Evolutionary conservation across 2,329 filamentous ascomycete species (phyloP), one percentile per base, ranked within the genome.

Genomic region (Cladosporium velox): DNA sequence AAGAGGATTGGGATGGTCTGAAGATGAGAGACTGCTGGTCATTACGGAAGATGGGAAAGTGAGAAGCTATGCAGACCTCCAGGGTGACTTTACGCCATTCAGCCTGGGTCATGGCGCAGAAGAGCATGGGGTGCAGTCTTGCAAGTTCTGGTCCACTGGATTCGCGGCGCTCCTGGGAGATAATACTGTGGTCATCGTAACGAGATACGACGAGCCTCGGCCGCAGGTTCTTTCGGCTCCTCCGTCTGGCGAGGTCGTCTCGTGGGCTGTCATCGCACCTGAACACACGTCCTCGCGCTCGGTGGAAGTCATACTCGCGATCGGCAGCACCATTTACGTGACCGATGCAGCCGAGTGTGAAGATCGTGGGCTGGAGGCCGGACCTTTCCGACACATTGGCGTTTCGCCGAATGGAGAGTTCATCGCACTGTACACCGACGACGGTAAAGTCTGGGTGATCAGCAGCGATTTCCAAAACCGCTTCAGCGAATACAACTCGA

Each of bases 401-500:
- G 91, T 97, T 15, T 97, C 94, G 1, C 94, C 95, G 0, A 94
- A 96, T 73, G 95, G 93, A 26, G 90, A 90, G 70, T 96, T 91
- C 72, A 90, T 93, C 4, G 92, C 93, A 0, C 85, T 99, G 35
- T 98, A 97, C 75, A 94, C 93, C 0, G 85, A 88, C 34, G 89
- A 92, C 67, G 92, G 93, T 66, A 93, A 89, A 71, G 88, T 95
- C 24, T 96, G 95, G 85, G 91, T 99, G 32, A 93, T 98, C 61
- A 95, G 92, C 58, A 94, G 92, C 73, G 94, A 99, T 77, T 98
- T 98, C 77, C 93, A 97, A 76, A 93, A 91, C 74, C 90, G 93
- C 66, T 83, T 97, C 68, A 94, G 93, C 75, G 93, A 98, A 79
- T 94, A 98, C 75, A 89, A 97, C 73, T 94, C 93, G 0, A 89